phyloP scores from a whole-genome alignment of 106 monocot genomes.

The Posidonia australis region DNA sequence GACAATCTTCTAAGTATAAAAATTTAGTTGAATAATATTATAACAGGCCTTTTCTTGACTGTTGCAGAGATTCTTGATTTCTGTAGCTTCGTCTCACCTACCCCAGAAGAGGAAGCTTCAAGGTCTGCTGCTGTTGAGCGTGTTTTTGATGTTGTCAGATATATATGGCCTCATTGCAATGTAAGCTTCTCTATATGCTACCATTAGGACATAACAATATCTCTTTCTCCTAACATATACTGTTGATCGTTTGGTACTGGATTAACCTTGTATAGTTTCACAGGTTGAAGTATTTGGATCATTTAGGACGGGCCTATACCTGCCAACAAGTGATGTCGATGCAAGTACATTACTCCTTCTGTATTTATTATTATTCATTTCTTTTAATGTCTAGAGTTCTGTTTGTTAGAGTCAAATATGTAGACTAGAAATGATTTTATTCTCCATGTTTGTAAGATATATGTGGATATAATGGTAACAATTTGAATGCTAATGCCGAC shows the following conservation, averaged over 20 bases:
- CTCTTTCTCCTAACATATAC: not conserved
- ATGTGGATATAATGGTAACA: too few relatives aligned
- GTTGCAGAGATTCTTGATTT: constrained; percentile 89
- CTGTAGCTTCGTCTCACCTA: constrained; percentile 73
- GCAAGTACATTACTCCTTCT: constrained; percentile 26
- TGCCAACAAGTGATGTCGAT: constrained; percentile 93
- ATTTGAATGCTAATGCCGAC: too few relatives aligned
- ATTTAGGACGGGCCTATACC: constrained; percentile 79
- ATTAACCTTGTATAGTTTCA: constrained; percentile 16
- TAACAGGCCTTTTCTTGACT: constrained; percentile 1
- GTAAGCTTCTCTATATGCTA: constrained; percentile 15
- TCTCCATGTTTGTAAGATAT: too few relatives aligned
- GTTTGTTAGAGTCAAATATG: too few relatives aligned
- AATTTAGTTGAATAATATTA: too few relatives aligned
- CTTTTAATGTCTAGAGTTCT: too few relatives aligned
- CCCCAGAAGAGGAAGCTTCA: constrained; percentile 67
- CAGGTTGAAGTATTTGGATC: constrained; percentile 97
- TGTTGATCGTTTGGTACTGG: too few relatives aligned
- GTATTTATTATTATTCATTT: too few relatives aligned
- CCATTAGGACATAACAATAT: not conserved
- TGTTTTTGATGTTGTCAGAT: constrained; percentile 71
- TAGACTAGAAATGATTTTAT: too few relatives aligned
- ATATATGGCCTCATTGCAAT: constrained; percentile 92
- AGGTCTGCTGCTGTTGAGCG: constrained; percentile 55
- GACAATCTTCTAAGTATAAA: too few relatives aligned